phyloP scores from a whole-genome alignment of 2,329 filamentous ascomycete species.

The Penicillium sp. region DNA sequence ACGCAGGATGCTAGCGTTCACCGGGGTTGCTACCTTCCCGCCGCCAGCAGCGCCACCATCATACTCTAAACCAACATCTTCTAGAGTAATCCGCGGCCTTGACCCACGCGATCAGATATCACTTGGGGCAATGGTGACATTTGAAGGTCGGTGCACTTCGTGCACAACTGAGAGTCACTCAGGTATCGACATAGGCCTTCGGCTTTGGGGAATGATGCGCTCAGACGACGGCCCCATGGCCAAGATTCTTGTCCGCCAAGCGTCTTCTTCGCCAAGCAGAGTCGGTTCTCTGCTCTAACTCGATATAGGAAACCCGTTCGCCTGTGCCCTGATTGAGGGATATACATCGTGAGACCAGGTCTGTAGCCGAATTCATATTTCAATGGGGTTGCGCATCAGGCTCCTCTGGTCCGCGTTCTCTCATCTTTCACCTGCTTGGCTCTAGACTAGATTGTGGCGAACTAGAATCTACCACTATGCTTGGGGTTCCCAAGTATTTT shows the following conservation, averaged over 20 bases:
- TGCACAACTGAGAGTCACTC: not conserved
- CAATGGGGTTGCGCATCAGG: not conserved
- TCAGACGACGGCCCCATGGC: not conserved
- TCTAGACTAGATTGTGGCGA: not conserved
- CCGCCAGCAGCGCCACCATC: not conserved
- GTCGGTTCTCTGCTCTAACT: not conserved
- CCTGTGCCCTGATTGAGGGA: not conserved
- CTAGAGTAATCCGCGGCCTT: too few relatives aligned
- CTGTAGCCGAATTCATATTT: not conserved
- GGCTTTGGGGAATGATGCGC: too few relatives aligned
- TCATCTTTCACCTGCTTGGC: not conserved
- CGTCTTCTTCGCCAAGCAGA: not conserved
- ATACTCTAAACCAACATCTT: not conserved
- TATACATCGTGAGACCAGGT: not conserved
- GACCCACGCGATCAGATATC: not conserved
- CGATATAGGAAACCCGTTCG: not conserved
- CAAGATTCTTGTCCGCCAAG: not conserved
- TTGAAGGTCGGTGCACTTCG: not conserved
- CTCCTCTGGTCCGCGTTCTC: not conserved
- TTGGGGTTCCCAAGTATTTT: constrained; percentile 3
- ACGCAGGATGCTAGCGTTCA: not conserved
- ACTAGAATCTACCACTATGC: not conserved
- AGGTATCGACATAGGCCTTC: too few relatives aligned
- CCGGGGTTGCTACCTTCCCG: not conserved
- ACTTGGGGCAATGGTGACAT: not conserved